Evolutionary conservation across 2,329 filamentous ascomycete genomes (phyloP), one percentile per base, ranked within the genome.

Genomic region (Acrocalymma vagum): DNA sequence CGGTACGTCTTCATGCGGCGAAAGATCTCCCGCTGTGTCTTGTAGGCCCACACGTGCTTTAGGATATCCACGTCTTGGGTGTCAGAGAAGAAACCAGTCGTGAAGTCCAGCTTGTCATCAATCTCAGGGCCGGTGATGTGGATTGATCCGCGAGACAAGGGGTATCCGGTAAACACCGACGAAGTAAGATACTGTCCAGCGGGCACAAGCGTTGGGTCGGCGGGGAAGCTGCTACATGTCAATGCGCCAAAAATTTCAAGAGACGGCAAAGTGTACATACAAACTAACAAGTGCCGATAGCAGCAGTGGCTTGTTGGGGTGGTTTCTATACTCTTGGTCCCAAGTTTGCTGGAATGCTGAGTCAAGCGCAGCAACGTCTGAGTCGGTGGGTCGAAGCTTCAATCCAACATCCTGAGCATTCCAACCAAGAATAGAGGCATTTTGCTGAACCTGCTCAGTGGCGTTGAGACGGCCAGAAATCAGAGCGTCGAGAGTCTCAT

Each of bases 41-140:
- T 87, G 71, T 87, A 87, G 1, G 72, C 76, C 82, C 83, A 86
- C 9, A 83, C 52, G 9, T 81, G 77, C 53, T 77, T 81, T 59
- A 79, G 79, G 18, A 85, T 21, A 55, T 86, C 83, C n/a, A 82
- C 63, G 2, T 80, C 76, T 48, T 83, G 67, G 9, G 68, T 53
- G 36, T 85, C 78, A 4, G 66, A 74, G 21, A 87, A 73, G 62
- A 77, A 84, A 6, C 82, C 83, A 0, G 77, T 70, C 34, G 82
- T 74, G 41, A 87, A 85, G 43, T 84, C 78, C 4, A 78, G 66
- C 1, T 72, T 63, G 16, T 78, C 74, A 7, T 66, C 54, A 3
- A 73, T 61, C 28, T 77, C 70, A 1, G 75, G 54, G 2, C 71
- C 70, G 1, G 69, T 74, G 55, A 86, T 84, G 67, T 87, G 83